Percentiles rank a stretch among this genome's conserved stretches.
Evolutionary conservation across 2,329 filamentous ascomycete genomes (phyloP).

Genomic region (Arachnomyces sp.): DNA sequence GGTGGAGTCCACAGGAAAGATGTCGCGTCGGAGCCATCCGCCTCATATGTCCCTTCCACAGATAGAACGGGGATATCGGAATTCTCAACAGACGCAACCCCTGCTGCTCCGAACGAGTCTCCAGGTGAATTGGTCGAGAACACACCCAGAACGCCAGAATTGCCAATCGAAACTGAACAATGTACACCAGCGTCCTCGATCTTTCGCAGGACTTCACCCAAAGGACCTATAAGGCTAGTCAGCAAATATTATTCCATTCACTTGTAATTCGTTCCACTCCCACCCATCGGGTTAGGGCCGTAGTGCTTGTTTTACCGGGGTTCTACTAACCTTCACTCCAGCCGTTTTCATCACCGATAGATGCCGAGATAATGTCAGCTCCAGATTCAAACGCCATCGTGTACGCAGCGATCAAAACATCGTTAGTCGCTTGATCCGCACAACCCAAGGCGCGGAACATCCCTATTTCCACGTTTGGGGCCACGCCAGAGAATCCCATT

Average conservation of each 20-base stretch:
- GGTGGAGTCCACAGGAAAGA: constrained; percentile 7
- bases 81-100: constrained; percentile 9
- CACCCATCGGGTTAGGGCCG: neutral
- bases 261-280: no score
- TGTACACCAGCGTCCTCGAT: constrained; percentile 5
- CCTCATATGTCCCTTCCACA: constrained; percentile 5
- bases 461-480: constrained; percentile 48
- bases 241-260: no score
- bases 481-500: constrained; percentile 50
- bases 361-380: constrained; percentile 32
- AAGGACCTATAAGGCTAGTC: constrained; percentile 2
- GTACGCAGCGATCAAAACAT: constrained; percentile 52
- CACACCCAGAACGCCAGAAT: constrained; percentile 2
- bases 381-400: constrained; percentile 54
- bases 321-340: constrained; percentile 20
- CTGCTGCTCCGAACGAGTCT: neutral
- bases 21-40: neutral
- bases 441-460: constrained; percentile 53
- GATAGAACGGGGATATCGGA: constrained; percentile 4
- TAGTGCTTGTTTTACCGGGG: no score
- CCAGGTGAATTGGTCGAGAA: constrained; percentile 9
- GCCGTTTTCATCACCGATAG: constrained; percentile 25
- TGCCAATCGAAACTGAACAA: constrained; percentile 6
- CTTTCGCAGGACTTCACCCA: constrained; percentile 3
- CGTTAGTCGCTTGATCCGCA: constrained; percentile 42